Evolutionary conservation across 2,329 filamentous ascomycete species (phyloP), one percentile per base, ranked within the genome.

Genomic region (Grosmannia serpens): DNA sequence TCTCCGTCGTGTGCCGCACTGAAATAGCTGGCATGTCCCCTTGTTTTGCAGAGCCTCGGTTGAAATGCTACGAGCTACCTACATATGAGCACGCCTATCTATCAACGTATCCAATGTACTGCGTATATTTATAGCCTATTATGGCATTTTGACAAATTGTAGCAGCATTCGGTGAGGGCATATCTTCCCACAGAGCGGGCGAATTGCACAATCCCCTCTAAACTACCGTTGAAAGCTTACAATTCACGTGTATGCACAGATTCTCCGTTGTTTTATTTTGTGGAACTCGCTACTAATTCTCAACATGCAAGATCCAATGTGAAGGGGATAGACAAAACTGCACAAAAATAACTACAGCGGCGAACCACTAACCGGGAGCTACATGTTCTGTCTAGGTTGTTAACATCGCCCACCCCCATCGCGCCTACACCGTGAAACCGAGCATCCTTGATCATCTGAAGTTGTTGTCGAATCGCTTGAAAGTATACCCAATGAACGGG

Each of bases 401-500:
- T 29, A 17, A 5, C 11, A n/a, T 22, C 7, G 20, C 49, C 22
- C 13, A 33, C 10, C 3, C 29, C 7, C 17, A 29, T 20, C 11
- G 22, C 22, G 8, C 7, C 22, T 41, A n/a, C 29, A 13, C 31
- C 10, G 11, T 15, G 15, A 9, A 29, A 10, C 15, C 26, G 13
- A 8, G 11, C n/a, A 35, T 22, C 51, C 20, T 35, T 13, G 20
- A 46, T 55, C 41, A 85, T 67, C 82, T 78, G 71, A 83, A 85
- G 76, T 84, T 85, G 74, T 84, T 84, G 72, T 86, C 83, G 66
- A 99, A 99, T 62, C 94, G 89, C 83, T 97, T 99, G 79, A 96
- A 99, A 10, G 94, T 95, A 73, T 96, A 95, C 41, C 90, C 90
- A 67, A 95, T 94, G 71, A 96, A 99, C 3, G 94, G 94, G 74